A percentile compares a stretch with the other conserved stretches of the same genome.
These are phyloP conservation scores for Aureoboletus auriporus DNA, from an alignment of 768 basidiomycete species.

Conservation along the genomic window DNA sequence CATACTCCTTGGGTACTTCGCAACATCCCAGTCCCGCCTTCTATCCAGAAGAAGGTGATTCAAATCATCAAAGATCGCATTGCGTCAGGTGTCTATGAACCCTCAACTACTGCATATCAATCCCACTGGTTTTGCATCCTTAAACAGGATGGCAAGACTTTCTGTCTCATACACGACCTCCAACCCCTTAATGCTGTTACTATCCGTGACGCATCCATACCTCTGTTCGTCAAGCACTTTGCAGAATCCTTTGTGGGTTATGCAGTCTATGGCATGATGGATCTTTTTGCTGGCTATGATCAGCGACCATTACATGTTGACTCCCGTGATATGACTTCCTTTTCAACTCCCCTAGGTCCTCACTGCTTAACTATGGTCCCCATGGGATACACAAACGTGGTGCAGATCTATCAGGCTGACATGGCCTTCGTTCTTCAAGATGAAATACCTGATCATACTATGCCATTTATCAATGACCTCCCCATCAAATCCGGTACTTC, in stretches of 20 bases:
- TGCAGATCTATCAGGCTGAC: too few relatives aligned
- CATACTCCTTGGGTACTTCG: conserved; percentile 34
- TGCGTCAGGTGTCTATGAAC: neutral
- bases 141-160: too few relatives aligned
- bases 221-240: neutral
- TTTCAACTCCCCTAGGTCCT: too few relatives aligned
- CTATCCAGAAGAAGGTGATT: conserved; percentile 10
- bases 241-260: neutral
- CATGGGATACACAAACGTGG: too few relatives aligned
- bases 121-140: too few relatives aligned
- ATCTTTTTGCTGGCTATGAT: too few relatives aligned
- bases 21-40: too few relatives aligned
- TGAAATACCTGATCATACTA: conserved; percentile 36
- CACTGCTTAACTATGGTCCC: too few relatives aligned
- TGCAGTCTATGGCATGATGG: neutral
- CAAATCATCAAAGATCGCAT: neutral
- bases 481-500: conserved; percentile 31
- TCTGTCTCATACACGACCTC: neutral
- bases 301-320: too few relatives aligned
- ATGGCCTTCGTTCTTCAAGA: too few relatives aligned
- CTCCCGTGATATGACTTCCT: too few relatives aligned
- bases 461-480: conserved; percentile 39
- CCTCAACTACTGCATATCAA: too few relatives aligned
- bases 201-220: neutral
- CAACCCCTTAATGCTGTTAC: neutral